Evolutionary conservation across 2,329 filamentous ascomycete genomes (phyloP).

Genomic region (Alternaria sp.): DNA sequence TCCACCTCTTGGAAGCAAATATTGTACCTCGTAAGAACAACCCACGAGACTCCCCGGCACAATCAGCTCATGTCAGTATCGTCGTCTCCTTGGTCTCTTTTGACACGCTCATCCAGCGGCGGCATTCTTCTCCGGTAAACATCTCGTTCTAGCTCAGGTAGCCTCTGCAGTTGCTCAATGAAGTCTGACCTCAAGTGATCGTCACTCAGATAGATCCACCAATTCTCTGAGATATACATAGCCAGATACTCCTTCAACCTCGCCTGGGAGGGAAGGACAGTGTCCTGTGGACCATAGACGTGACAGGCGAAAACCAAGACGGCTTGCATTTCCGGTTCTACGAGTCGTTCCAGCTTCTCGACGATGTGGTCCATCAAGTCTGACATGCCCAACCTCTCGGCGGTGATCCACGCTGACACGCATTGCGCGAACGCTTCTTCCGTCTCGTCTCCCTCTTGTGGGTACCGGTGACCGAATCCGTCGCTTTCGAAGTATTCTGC

Average conservation of each 20-base stretch:
- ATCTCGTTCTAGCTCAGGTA: conserved; percentile 31
- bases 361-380: conserved; percentile 41
- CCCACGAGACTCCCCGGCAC: not conserved
- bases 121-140: conserved; percentile 15
- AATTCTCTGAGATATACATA: conserved; percentile 33
- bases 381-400: conserved; percentile 31
- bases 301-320: conserved; percentile 26
- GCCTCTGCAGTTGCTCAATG: conserved; percentile 14
- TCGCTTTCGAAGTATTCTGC: conserved; percentile 40
- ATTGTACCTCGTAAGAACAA: not conserved
- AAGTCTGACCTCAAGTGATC: conserved; percentile 21
- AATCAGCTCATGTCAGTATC: not conserved
- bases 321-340: conserved; percentile 16
- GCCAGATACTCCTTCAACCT: conserved; percentile 29
- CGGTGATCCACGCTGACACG: conserved; percentile 34
- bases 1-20: not conserved
- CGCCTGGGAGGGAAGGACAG: not conserved
- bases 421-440: conserved; percentile 30
- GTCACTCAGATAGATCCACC: conserved; percentile 23
- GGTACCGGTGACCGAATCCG: conserved; percentile 29
- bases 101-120: conserved; percentile 2
- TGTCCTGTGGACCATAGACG: conserved; percentile 23
- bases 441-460: conserved; percentile 25
- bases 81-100: not conserved
- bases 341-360: conserved; percentile 26